Percentiles rank a stretch among this genome's conserved stretches.
Conservation (phyloP, 495 filamentous ascomycete species). For the Penicillium diatomitis region DNA sequence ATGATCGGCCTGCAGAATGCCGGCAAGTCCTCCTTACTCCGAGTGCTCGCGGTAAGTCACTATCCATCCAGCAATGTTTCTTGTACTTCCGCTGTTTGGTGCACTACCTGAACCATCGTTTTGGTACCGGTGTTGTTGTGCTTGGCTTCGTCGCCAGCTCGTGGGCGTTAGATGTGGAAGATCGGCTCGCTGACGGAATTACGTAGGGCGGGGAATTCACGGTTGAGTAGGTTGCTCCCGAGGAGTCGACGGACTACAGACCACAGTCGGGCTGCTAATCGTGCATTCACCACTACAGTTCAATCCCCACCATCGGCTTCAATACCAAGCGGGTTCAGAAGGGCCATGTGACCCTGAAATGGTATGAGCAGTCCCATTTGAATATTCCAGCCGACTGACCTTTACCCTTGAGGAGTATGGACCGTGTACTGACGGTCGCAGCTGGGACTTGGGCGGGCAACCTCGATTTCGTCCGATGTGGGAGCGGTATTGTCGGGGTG, state of each 20-base stretch:
- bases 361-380: conserved; percentile 37
- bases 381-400: neutral
- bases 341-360: conserved; percentile 97
- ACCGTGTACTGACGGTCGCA: conserved; percentile 21
- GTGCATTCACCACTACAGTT: conserved; percentile 47
- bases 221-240: conserved; percentile 71
- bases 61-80: neutral
- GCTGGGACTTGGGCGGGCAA: conserved; percentile 96
- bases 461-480: conserved; percentile 97
- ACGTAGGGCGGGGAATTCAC: conserved; percentile 93
- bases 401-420: neutral
- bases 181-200: conserved; percentile 18
- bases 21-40: conserved; percentile 89
- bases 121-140: no score
- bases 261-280: conserved; percentile 22
- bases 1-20: conserved; percentile 99
- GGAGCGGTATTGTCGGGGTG: conserved; percentile 95
- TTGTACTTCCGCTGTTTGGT: neutral
- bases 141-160: no score
- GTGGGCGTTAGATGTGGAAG: no score
- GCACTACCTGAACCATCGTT: no score
- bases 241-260: neutral
- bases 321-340: conserved; percentile 98
- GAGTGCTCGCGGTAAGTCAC: conserved; percentile 86
- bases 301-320: conserved; percentile 96